Conservation (phyloP, 2,329 filamentous ascomycete genomes). For the Penicillium sp. region DNA sequence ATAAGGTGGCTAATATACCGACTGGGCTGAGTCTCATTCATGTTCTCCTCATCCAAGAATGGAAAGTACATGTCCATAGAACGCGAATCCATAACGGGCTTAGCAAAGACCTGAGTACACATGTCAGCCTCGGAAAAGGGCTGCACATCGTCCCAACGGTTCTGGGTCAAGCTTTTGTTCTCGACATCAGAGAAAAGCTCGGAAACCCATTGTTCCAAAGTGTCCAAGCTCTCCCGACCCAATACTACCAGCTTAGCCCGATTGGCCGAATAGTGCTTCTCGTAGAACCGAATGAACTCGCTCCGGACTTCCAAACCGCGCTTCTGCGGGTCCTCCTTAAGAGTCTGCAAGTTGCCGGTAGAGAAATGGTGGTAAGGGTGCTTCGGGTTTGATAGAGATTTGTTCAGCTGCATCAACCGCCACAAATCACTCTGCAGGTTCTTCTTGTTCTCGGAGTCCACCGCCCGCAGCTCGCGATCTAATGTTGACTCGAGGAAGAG, state of each 20-base stretch:
- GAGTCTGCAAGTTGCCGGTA: conserved; percentile 81
- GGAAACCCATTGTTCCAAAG: conserved; percentile 78
- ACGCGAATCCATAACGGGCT: conserved; percentile 85
- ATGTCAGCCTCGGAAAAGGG: conserved; percentile 63
- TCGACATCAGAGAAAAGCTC: conserved; percentile 79
- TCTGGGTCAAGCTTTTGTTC: conserved; percentile 74
- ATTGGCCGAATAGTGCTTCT: conserved; percentile 87
- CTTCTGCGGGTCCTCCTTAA: conserved; percentile 78
- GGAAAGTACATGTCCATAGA: conserved; percentile 79
- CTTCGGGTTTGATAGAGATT: conserved; percentile 80
- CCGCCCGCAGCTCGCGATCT: conserved; percentile 82
- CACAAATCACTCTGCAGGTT: conserved; percentile 89
- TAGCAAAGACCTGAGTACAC: conserved; percentile 75
- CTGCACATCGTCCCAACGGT: conserved; percentile 65
- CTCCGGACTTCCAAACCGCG: conserved; percentile 80
- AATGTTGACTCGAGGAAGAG: conserved; percentile 82
- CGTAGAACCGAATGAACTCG: conserved; percentile 91
- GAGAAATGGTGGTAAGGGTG: conserved; percentile 92
- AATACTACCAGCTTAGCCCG: conserved; percentile 89
- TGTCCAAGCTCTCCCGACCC: conserved; percentile 77
- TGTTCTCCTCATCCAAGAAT: conserved; percentile 77
- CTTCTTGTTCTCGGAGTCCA: conserved; percentile 97
- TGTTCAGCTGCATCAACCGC: conserved; percentile 84
- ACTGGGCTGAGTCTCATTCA: conserved; percentile 78
- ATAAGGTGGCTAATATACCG: conserved; percentile 86